Percentiles rank a stretch among this genome's conserved stretches.
These are phyloP conservation scores for Colletotrichum sp. DNA, from an alignment of 2,329 filamentous ascomycete species.

Conservation along the genomic window DNA sequence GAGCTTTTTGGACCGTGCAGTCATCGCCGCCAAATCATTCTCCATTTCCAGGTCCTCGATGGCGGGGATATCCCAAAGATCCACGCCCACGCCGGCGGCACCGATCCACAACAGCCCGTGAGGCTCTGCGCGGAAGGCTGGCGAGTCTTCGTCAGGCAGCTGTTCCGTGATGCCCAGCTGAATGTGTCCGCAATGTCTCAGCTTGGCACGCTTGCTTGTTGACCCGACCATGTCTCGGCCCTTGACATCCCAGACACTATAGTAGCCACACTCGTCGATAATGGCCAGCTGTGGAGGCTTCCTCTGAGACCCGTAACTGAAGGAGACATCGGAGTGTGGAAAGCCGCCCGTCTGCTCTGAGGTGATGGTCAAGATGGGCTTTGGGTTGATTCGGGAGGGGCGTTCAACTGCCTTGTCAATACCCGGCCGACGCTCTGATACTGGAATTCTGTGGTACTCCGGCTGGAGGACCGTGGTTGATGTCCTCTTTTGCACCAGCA, in stretches of 20 bases:
- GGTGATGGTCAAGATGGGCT: slow-evolving; percentile 59
- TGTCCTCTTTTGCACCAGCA: slow-evolving; percentile 58
- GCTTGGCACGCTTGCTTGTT: slow-evolving; percentile 35
- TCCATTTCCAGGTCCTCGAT: slow-evolving; percentile 8
- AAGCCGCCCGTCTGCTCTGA: slow-evolving; percentile 57
- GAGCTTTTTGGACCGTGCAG: slow-evolving; percentile 24
- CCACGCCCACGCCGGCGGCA: slow-evolving; percentile 23
- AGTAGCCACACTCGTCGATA: slow-evolving; percentile 68
- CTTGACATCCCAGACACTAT: slow-evolving; percentile 70
- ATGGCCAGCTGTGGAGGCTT: slow-evolving; percentile 68
- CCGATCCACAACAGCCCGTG: slow-evolving; percentile 52
- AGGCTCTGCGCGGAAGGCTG: slow-evolving; percentile 35
- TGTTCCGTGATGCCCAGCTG: slow-evolving; percentile 39
- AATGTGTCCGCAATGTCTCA: slow-evolving; percentile 49
- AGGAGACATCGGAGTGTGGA: slow-evolving; percentile 66
- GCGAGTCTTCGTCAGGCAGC: slow-evolving; percentile 31
- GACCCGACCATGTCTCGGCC: slow-evolving; percentile 39
- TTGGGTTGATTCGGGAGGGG: slow-evolving; percentile 59
- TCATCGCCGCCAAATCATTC: slow-evolving; percentile 2
- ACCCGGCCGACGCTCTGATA: slow-evolving; percentile 24
- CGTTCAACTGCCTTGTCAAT: slow-evolving; percentile 26
- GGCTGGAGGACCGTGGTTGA: slow-evolving; percentile 59
- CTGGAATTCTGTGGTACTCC: slow-evolving; percentile 47
- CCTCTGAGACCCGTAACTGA: slow-evolving; percentile 57
- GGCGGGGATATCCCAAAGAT: slow-evolving; percentile 27